phyloP scores from a whole-genome alignment of 2,329 filamentous ascomycete genomes.

The Ascochyta pisi region DNA sequence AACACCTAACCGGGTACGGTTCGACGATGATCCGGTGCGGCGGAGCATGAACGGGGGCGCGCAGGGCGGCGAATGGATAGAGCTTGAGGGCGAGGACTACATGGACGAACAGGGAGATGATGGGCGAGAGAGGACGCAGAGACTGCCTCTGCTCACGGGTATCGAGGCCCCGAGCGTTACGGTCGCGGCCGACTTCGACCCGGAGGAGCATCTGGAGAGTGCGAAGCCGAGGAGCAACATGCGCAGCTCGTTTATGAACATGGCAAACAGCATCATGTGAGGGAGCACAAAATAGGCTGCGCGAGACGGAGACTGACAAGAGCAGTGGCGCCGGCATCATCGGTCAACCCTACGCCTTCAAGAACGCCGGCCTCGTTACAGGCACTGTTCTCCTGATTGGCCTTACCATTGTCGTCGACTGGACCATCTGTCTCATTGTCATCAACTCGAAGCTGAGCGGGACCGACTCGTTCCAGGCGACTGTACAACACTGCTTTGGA shows the following conservation, averaged over 20 bases:
- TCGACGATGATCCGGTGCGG: conserved; percentile 58
- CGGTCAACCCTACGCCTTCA: conserved; percentile 92
- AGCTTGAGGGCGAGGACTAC: conserved; percentile 68
- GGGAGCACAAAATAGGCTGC: conserved; percentile 1
- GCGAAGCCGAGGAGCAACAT: conserved; percentile 84
- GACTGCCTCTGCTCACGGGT: conserved; percentile 76
- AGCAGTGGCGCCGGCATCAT: conserved; percentile 69
- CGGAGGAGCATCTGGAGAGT: conserved; percentile 65
- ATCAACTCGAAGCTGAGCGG: conserved; percentile 97
- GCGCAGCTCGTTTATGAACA: conserved; percentile 96
- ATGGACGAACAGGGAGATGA: conserved; percentile 51
- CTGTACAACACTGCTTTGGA: conserved; percentile 94
- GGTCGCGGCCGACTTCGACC: conserved; percentile 66
- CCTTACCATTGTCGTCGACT: conserved; percentile 88
- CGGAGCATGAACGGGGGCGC: conserved; percentile 45
- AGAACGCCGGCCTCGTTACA: conserved; percentile 84
- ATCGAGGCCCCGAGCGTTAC: conserved; percentile 83
- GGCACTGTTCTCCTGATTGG: conserved; percentile 79
- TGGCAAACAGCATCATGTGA: conserved; percentile 96
- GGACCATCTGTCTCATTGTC: conserved; percentile 97
- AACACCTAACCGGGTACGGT: conserved; percentile 76
- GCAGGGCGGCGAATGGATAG: conserved; percentile 52
- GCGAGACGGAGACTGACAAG: conserved; percentile 19
- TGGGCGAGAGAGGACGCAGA: conserved; percentile 56
- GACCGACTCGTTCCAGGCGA: conserved; percentile 91